Conservation (phyloP, 2,329 filamentous ascomycete genomes). For the Aspergillus sp. region DNA sequence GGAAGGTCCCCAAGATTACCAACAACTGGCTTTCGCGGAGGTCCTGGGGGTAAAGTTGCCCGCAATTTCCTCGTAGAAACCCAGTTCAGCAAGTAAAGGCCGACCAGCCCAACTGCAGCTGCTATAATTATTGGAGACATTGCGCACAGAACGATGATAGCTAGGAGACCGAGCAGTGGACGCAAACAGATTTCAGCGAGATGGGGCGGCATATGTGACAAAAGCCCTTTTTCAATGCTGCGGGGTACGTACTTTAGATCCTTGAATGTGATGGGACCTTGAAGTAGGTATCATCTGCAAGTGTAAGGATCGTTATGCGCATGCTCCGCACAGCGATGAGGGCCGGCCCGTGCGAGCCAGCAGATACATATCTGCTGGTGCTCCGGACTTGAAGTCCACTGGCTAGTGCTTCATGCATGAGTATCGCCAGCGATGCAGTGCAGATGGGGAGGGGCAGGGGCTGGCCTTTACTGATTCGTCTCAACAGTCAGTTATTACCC, state of each 20-base stretch:
- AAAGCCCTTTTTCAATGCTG: neutral
- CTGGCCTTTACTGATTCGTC: too few relatives aligned
- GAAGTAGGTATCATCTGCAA: neutral
- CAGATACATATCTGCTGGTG: neutral
- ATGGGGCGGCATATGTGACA: neutral
- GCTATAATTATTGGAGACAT: neutral
- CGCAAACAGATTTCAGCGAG: neutral
- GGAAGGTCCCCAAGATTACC: slow-evolving; percentile 52
- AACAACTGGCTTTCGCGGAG: slow-evolving; percentile 45
- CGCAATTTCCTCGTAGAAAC: neutral
- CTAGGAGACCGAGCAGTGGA: neutral
- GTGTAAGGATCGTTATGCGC: neutral
- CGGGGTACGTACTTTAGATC: neutral
- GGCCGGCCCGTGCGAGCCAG: neutral
- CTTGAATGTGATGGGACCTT: neutral
- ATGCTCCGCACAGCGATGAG: neutral
- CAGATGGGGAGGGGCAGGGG: neutral
- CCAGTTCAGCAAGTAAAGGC: neutral
- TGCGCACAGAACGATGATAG: neutral
- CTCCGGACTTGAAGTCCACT: neutral
- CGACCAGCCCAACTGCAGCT: neutral
- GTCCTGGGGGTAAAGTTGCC: slow-evolving; percentile 46
- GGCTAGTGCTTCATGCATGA: neutral
- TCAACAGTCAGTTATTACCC: too few relatives aligned
- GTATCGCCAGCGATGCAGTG: neutral